Evolutionary conservation across 2,329 filamentous ascomycete genomes (phyloP), one percentile per base, ranked within the genome.

Genomic region (Fusarium virguliforme): DNA sequence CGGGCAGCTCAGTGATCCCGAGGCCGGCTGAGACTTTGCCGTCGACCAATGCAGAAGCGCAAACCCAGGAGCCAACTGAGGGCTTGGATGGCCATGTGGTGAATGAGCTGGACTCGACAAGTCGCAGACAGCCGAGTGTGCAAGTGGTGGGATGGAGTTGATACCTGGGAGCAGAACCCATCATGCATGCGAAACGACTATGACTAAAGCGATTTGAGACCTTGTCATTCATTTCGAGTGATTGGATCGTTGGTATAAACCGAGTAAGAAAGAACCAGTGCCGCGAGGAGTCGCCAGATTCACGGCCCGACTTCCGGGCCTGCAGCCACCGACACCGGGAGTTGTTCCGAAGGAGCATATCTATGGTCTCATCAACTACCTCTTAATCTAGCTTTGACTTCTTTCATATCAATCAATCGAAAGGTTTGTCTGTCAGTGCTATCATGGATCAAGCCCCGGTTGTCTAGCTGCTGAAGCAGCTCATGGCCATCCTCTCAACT

Each of bases 401-500:
- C n/a, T 28, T 6, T n/a, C 15, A 10, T 50, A 18, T 18, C 18
- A 18, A 18, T 18, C 18, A 18, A 18, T 18, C 18, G 18, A 18
- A 18, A 18, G 18, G 18, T 18, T 18, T 18, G 18, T 18, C 18
- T 18, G 18, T 18, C 18, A 18, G 18, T 35, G n/a, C 13, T 8
- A 53, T 26, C 62, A 65, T 65, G 67, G 67, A 64, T 18, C 58
- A 75, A 56, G 28, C 46, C 15, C 72, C 67, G 4, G 76, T 75
- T 3, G 71, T 80, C 22, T 54, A 72, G 22, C 75, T 81, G 30
- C 69, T 81, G 18, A 71, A 78, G 51, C 71, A 74, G 28, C 75
- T 82, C n/a, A 81, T 82, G 73, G 73, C 77, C 46, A 78, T 81
- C 15, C 46, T 51, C 74, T 77, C 48, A 79, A 81, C 75, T 15